Evolutionary conservation across 2,329 filamentous ascomycete genomes (phyloP).

Genomic region (Penicillium expansum): DNA sequence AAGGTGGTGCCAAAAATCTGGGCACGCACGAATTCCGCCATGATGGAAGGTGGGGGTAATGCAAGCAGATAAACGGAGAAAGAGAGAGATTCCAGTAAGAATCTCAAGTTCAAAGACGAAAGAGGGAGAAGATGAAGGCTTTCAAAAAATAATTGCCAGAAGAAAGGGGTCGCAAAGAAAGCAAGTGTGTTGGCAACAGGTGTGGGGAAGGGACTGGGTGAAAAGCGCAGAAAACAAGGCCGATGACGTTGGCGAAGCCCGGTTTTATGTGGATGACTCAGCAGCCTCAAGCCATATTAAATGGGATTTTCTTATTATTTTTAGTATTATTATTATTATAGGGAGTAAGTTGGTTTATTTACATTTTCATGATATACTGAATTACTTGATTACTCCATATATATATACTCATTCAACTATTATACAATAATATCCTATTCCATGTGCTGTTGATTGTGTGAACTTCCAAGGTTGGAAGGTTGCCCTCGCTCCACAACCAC

Average conservation of each 20-base stretch:
- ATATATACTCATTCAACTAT: neutral
- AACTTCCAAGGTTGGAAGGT: neutral
- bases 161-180: slow-evolving; percentile 18
- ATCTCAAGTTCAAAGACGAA: neutral
- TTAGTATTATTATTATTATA: neutral
- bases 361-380: neutral
- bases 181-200: slow-evolving; percentile 16
- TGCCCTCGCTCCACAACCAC: slow-evolving; percentile 7
- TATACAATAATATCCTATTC: neutral
- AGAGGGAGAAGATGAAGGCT: slow-evolving; percentile 1
- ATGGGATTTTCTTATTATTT: neutral
- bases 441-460: neutral
- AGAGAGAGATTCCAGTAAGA: slow-evolving; percentile 12
- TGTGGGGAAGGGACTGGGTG: slow-evolving; percentile 33
- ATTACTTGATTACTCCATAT: too few species aligned
- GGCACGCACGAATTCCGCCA: slow-evolving; percentile 99
- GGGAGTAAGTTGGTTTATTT: neutral
- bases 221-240: slow-evolving; percentile 28
- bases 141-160: neutral
- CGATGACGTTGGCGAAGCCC: slow-evolving; percentile 34
- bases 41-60: slow-evolving; percentile 49
- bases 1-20: slow-evolving; percentile 99
- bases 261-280: slow-evolving; percentile 22
- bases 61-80: slow-evolving; percentile 7
- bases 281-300: neutral